Base-by-base conservation (phyloP, 371 early-diverging fungal genomes). In the Mucor lusitanicus region DNA sequence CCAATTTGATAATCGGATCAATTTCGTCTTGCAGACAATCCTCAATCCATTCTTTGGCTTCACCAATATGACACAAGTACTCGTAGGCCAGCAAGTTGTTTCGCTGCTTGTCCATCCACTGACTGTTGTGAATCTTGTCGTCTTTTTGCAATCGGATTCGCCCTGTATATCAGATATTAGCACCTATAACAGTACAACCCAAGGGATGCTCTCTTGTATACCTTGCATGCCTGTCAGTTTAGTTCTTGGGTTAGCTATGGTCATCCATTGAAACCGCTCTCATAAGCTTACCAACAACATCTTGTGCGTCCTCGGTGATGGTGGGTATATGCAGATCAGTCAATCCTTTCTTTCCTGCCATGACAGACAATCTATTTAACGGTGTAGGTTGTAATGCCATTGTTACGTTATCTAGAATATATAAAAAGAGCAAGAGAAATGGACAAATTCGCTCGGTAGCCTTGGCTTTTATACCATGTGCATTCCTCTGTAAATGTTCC, bases 11-110 rank as follows among this genome's bases (percentile, higher is more conserved):
- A 54, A 96, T 92, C 3, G 89, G 82, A 12, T 90, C 92, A 32
- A 97, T 91, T 61, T 91, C 87, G 59, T 94, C 92, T 32, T 87
- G 84, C 40, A 95, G 89, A 71, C 96, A 96, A 13, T 92, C 90
- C 69, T 98, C 98, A 19, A 97, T 95, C 99, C 99, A 99, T 73
- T 98, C 95, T 87, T 98, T 98, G 4, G 99, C 99, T 87, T 99
- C 99, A 64, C 97, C 97, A 61, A 99, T 92, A 65, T 98, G 98
- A 71, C 99, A 99, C 11, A 99, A 87, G 71, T 99, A 99, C 78
- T 99, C 99, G 79, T 99, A 99, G 3, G 98, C 97, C 59, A 93
- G 92, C 44, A 99, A 79, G 55, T 95, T 94, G 46, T 89, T 87
- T 64, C 99, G 88, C 79, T 97, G 94, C 30, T 87, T 82, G 74